These are phyloP conservation scores for Lindgomyces ingoldianus DNA, from an alignment of 495 filamentous ascomycete species.

Conservation along the genomic window DNA sequence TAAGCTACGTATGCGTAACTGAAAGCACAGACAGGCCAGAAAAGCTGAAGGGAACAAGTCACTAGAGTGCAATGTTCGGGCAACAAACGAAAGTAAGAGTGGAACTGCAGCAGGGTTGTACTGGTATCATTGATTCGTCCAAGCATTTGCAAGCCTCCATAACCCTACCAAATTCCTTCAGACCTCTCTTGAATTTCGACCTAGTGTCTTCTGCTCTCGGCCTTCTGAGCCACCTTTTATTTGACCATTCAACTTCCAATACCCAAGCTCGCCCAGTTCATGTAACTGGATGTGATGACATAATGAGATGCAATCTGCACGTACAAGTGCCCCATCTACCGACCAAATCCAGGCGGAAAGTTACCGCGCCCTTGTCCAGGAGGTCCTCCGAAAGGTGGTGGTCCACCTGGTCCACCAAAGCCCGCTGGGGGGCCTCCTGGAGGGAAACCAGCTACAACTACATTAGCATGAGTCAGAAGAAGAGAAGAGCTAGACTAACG, in stretches of 20 bases:
- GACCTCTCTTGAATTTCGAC: background rate
- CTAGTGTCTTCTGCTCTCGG: background rate
- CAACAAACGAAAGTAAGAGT: too few relatives aligned
- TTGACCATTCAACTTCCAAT: background rate
- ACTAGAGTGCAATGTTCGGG: too few relatives aligned
- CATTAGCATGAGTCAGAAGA: conserved; percentile 6
- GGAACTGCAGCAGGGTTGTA: too few relatives aligned
- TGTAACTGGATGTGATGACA: background rate
- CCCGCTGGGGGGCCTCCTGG: conserved; percentile 39
- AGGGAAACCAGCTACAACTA: conserved; percentile 48
- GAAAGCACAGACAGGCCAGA: too few relatives aligned
- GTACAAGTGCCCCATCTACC: conserved; percentile 37
- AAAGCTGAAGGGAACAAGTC: too few relatives aligned
- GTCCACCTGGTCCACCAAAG: conserved; percentile 21
- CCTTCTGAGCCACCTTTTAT: background rate
- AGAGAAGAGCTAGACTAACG: conserved; percentile 52
- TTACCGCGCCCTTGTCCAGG: conserved; percentile 55
- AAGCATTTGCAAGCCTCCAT: background rate
- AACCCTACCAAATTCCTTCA: background rate
- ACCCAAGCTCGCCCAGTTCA: background rate
- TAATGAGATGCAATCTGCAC: background rate
- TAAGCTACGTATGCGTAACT: too few relatives aligned
- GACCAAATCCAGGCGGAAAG: conserved; percentile 73
- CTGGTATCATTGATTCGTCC: background rate
- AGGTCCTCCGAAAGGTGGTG: conserved; percentile 50